Conservation (phyloP, 805 yeast genomes). For the Metschnikowia chrysomelidarum region DNA sequence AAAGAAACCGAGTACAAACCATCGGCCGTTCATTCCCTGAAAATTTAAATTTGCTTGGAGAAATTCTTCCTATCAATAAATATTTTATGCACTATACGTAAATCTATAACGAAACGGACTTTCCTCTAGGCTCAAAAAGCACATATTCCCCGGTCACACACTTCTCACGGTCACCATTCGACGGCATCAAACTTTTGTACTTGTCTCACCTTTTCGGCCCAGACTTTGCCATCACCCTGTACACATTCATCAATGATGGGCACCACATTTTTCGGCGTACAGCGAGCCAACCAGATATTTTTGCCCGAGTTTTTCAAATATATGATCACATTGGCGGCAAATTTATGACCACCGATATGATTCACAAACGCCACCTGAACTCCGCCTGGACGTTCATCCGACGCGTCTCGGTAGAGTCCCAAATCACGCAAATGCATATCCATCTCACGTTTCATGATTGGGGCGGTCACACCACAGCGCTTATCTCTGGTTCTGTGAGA, state of each 20-base stretch:
- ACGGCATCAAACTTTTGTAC: conserved; percentile 53
- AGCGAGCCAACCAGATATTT: conserved; percentile 84
- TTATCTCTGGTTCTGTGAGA: conserved; percentile 92
- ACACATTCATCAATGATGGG: conserved; percentile 78
- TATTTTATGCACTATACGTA: too few species aligned
- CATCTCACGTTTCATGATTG: conserved; percentile 77
- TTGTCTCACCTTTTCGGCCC: conserved; percentile 66
- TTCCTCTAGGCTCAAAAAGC: too few species aligned
- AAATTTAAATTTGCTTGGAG: too few species aligned
- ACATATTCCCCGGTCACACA: too few species aligned
- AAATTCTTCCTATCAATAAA: too few species aligned
- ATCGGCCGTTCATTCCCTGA: too few species aligned
- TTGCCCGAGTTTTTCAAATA: conserved; percentile 66
- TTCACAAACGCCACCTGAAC: conserved; percentile 67
- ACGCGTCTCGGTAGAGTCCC: conserved; percentile 70
- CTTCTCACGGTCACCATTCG: conserved; percentile 44
- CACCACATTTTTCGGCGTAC: conserved; percentile 71
- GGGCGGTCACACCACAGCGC: conserved; percentile 92
- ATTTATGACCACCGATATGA: conserved; percentile 97
- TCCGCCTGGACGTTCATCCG: conserved; percentile 75
- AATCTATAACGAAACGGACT: too few species aligned
- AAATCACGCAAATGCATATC: conserved; percentile 68
- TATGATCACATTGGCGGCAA: conserved; percentile 82
- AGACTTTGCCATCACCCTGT: conserved; percentile 62
- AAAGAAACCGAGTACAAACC: too few species aligned